Base-by-base conservation (phyloP, 208 protist genomes). In the Acanthamoeba healyi region DNA sequence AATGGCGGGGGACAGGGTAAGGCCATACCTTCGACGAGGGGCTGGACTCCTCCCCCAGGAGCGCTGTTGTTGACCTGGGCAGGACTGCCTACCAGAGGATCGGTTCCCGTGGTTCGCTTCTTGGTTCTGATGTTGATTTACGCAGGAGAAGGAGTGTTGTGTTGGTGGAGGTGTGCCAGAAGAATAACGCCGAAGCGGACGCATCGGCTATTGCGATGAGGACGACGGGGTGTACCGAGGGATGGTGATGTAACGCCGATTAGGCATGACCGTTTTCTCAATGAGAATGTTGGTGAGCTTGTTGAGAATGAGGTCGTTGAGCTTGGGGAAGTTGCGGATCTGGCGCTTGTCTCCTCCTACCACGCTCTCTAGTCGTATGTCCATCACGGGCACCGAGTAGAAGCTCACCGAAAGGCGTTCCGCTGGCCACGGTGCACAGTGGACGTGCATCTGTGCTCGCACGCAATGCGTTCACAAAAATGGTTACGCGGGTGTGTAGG, bases 201-300 rank as follows among this genome's bases (percentile, higher is more conserved):
- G n/a, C n/a, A n/a, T n/a, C n/a, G n/a, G n/a, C n/a, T n/a, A n/a
- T n/a, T n/a, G 44, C 12, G 44, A 12, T 49, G 44, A 12, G 4
- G 49, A 17, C 22, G 49, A 17, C 3, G 49, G 49, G 3, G 49
- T 7, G 49, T 77, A 77, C 67, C 67, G 67, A 1, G 79, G 79
- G 24, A 87, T 87, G 26, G 46, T 87, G n/a, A 87, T 87, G 49
- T 87, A 87, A 14, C 79, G 79, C 4, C 79, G 40, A 44, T 87
- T 87, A 19, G 79, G 79, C 79, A 87, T 87, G 40, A 87, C 79
- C 2, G 49, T 87, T 29, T 87, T 87, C 79, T 87, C 79, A n/a
- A 87, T 87, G n/a, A 87, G 49, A 22, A 61, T 87, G 79, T 87
- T 87, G 40, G 40, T 87, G 46, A 87, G 79, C 79, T 87, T 87